A percentile compares a stretch with the other conserved stretches of the same genome.
These are phyloP conservation scores for Podaxis carcinomalis DNA, from an alignment of 768 basidiomycete species.

Conservation along the genomic window DNA sequence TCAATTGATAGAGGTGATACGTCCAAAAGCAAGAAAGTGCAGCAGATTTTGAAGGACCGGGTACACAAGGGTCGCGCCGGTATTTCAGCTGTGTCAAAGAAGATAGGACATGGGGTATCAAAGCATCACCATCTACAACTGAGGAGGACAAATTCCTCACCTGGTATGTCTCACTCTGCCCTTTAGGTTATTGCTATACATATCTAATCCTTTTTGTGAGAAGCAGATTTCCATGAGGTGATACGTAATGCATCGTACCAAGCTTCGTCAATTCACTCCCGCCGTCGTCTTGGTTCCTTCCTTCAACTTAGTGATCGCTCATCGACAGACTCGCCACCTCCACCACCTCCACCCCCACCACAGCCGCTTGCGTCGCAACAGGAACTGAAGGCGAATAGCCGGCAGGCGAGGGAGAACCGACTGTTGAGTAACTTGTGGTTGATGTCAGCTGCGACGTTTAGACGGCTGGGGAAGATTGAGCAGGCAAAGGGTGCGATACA, in stretches of 20 bases:
- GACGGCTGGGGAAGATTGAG: slow-evolving; percentile 84
- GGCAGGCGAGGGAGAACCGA: slow-evolving; percentile 54
- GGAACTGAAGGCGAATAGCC: slow-evolving; percentile 34
- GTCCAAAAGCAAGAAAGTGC: slow-evolving; percentile 67
- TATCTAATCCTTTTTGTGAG: background rate
- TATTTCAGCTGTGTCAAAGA: slow-evolving; percentile 73
- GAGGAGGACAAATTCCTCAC: slow-evolving; percentile 62
- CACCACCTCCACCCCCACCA: slow-evolving; percentile 25
- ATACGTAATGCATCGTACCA: slow-evolving; percentile 59
- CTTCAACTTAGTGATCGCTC: slow-evolving; percentile 33
- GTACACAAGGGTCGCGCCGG: slow-evolving; percentile 71
- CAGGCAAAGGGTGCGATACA: slow-evolving; percentile 89
- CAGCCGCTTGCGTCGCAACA: slow-evolving; percentile 29
- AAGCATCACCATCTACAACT: slow-evolving; percentile 41
- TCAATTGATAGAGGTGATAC: slow-evolving; percentile 41
- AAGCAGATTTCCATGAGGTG: slow-evolving; percentile 63
- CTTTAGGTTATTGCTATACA: background rate
- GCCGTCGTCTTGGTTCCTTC: slow-evolving; percentile 52
- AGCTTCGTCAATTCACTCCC: slow-evolving; percentile 82
- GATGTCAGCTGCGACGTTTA: slow-evolving; percentile 91
- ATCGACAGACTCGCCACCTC: slow-evolving; percentile 34
- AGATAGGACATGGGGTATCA: slow-evolving; percentile 68
- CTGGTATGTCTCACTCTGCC: slow-evolving; percentile 40
- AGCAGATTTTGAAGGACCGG: slow-evolving; percentile 67
- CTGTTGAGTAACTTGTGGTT: slow-evolving; percentile 88